phyloP scores from a whole-genome alignment of 176 grass and related monocot genomes.

The Oryza longistaminata region DNA sequence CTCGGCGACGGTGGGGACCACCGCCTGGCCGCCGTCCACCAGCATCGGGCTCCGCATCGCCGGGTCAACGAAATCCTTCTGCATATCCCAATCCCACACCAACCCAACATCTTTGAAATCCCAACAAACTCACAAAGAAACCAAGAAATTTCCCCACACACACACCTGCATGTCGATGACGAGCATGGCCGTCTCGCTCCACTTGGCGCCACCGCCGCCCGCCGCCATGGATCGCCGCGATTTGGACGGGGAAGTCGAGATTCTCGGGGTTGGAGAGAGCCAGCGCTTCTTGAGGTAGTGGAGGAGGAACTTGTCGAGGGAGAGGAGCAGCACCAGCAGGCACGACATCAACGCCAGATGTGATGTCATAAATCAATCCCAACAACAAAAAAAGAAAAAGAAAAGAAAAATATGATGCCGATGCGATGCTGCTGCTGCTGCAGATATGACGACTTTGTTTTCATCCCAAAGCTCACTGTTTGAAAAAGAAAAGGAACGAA shows the following conservation, averaged over 20 bases:
- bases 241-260: neutral
- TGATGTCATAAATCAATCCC: constrained; percentile 52
- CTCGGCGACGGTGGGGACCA: constrained; percentile 53
- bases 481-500: neutral
- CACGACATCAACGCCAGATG: constrained; percentile 48
- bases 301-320: constrained; percentile 49
- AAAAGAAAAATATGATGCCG: too few species aligned
- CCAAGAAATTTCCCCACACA: neutral
- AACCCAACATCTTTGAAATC: neutral
- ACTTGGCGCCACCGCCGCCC: constrained; percentile 1
- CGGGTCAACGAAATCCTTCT: constrained; percentile 72
- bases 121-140: too few species aligned
- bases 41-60: constrained; percentile 56
- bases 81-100: neutral
- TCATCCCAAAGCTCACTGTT: neutral
- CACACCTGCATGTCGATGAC: constrained; percentile 75
- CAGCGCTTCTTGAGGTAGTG: constrained; percentile 47
- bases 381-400: too few species aligned
- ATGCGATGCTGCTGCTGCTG: neutral
- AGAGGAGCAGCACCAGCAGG: constrained; percentile 48
- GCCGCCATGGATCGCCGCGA: constrained; percentile 26
- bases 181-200: constrained; percentile 66
- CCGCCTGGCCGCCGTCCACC: constrained; percentile 47
- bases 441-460: neutral
- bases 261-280: constrained; percentile 20